Percentiles rank a stretch among this genome's conserved stretches.
These are phyloP conservation scores for Neonectria punicea DNA, from an alignment of 2,329 filamentous ascomycete species.

Conservation along the genomic window DNA sequence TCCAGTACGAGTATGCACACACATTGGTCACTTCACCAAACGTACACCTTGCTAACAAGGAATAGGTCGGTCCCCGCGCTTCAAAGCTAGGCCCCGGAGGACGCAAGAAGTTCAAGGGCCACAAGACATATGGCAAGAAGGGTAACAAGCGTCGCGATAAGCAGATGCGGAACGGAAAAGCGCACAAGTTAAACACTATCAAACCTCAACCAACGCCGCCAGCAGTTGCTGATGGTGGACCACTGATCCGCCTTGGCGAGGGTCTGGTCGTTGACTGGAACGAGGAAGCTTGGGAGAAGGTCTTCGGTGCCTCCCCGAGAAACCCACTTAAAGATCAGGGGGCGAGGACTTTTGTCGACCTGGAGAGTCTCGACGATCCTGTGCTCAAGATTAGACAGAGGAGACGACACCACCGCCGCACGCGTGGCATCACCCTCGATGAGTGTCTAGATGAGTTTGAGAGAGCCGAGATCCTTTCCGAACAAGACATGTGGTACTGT, in stretches of 20 bases:
- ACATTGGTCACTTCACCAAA: neutral
- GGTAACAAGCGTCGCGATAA: slow-evolving; percentile 60
- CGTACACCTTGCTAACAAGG: slow-evolving; percentile 12
- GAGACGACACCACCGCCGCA: slow-evolving; percentile 65
- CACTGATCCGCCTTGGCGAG: slow-evolving; percentile 83
- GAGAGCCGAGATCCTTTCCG: slow-evolving; percentile 90
- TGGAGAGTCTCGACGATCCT: slow-evolving; percentile 67
- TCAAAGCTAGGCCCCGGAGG: slow-evolving; percentile 47
- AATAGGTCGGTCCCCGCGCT: slow-evolving; percentile 30
- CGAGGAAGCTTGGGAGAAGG: slow-evolving; percentile 71
- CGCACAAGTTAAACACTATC: slow-evolving; percentile 46
- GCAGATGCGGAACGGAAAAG: slow-evolving; percentile 51
- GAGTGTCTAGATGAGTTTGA: slow-evolving; percentile 96
- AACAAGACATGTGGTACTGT: slow-evolving; percentile 98
- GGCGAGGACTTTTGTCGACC: slow-evolving; percentile 63
- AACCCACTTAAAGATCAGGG: slow-evolving; percentile 63
- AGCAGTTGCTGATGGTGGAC: slow-evolving; percentile 60
- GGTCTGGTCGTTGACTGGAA: slow-evolving; percentile 90
- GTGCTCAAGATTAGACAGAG: slow-evolving; percentile 73
- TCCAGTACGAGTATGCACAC: slow-evolving; percentile 40
- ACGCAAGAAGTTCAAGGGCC: slow-evolving; percentile 59
- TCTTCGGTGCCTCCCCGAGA: slow-evolving; percentile 68
- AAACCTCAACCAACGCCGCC: slow-evolving; percentile 52
- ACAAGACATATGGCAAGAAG: slow-evolving; percentile 61
- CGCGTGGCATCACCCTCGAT: slow-evolving; percentile 80